Evolutionary conservation across 768 basidiomycete genomes (phyloP).

Genomic region (Scleroderma bovista): DNA sequence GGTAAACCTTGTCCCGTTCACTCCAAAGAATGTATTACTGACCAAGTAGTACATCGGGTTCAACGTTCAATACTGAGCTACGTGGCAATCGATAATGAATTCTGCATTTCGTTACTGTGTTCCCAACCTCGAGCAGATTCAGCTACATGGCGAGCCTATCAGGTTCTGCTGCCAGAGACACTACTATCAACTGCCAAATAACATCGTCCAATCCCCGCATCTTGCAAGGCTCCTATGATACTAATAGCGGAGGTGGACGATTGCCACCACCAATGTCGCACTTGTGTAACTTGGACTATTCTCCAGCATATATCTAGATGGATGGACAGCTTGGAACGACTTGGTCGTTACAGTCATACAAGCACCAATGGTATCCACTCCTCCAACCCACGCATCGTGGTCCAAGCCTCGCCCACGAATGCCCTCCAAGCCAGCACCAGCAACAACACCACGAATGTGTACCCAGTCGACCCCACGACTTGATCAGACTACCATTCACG

Average conservation of each 20-base stretch:
- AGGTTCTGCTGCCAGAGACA: conserved; percentile 23
- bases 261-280: conserved; percentile 9
- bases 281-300: conserved; percentile 10
- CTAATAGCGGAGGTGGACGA: conserved; percentile 17
- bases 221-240: not conserved
- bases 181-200: conserved; percentile 27
- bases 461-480: no score
- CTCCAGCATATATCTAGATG: conserved; percentile 22
- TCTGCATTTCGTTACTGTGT: conserved; percentile 2
- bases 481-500: no score
- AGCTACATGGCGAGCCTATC: conserved; percentile 21
- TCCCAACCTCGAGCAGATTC: conserved; percentile 15
- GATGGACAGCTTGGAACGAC: not conserved
- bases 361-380: no score
- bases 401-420: no score
- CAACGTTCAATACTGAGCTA: no score
- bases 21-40: no score
- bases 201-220: conserved; percentile 24
- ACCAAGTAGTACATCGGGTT: no score
- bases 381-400: no score
- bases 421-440: no score
- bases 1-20: no score
- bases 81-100: no score
- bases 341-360: conserved; percentile 7
- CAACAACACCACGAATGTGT: no score